Conservation (phyloP, 2,329 filamentous ascomycete species). For the Lachnellula suecica region DNA sequence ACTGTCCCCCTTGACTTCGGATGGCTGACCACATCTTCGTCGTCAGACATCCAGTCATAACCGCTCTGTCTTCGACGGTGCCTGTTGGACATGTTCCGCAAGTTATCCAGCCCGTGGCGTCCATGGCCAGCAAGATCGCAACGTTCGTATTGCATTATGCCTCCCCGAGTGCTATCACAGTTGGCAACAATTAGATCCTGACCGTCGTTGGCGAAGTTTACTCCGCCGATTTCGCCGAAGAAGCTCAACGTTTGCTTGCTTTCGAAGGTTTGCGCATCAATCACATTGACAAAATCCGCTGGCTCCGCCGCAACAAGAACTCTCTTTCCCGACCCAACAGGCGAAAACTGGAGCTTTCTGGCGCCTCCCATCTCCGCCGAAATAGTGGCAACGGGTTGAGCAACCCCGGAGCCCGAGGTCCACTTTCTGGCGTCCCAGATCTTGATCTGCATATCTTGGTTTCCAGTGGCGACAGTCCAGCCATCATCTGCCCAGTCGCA, state of each 20-base stretch:
- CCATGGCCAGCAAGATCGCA: conserved; percentile 27
- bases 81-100: neutral
- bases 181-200: conserved; percentile 68
- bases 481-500: conserved; percentile 81
- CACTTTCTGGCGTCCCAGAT: conserved; percentile 77
- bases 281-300: conserved; percentile 70
- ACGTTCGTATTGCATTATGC: conserved; percentile 40
- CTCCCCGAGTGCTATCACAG: conserved; percentile 64
- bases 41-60: conserved; percentile 19
- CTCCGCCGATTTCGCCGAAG: conserved; percentile 73
- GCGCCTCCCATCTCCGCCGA: conserved; percentile 67
- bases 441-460: conserved; percentile 71
- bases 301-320: conserved; percentile 74
- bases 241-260: conserved; percentile 71
- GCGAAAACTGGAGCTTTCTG: conserved; percentile 70
- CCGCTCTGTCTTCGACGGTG: neutral
- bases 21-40: conserved; percentile 17
- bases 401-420: conserved; percentile 50
- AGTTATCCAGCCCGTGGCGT: conserved; percentile 19
- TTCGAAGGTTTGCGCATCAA: conserved; percentile 64
- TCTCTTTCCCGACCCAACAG: conserved; percentile 63
- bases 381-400: conserved; percentile 52
- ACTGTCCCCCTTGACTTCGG: conserved; percentile 14
- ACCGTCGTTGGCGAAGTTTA: conserved; percentile 66
- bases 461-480: conserved; percentile 72